These are phyloP conservation scores for Alternaria angustiovoidea DNA, from an alignment of 2,329 filamentous ascomycete genomes.

Conservation along the genomic window DNA sequence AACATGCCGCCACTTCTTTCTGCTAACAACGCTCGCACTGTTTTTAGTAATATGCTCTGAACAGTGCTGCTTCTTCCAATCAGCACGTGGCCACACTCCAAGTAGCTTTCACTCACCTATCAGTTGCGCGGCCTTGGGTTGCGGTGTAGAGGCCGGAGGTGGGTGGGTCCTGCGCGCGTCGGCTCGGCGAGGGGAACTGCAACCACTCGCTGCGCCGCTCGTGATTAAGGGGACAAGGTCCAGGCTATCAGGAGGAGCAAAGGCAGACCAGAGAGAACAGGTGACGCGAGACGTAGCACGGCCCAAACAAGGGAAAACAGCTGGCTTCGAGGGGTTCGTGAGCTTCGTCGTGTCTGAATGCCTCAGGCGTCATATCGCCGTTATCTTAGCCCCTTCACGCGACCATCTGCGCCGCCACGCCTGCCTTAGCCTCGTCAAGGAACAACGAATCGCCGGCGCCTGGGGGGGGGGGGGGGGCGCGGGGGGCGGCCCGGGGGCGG, in stretches of 20 bases:
- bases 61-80: constrained; percentile 4
- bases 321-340: neutral
- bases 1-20: constrained; percentile 39
- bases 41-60: constrained; percentile 14
- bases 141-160: constrained; percentile 25
- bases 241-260: neutral
- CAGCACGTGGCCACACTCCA: constrained; percentile 1
- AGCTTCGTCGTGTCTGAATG: constrained; percentile 1
- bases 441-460: constrained; percentile 4
- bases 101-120: constrained; percentile 14
- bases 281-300: neutral
- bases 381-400: constrained; percentile 21
- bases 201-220: constrained; percentile 8
- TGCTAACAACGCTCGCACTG: constrained; percentile 1
- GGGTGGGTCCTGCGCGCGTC: constrained; percentile 21
- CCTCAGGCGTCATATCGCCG: constrained; percentile 12
- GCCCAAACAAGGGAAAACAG: neutral
- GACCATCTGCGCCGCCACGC: constrained; percentile 15
- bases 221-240: neutral
- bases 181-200: constrained; percentile 14
- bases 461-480: no score
- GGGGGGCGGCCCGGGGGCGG: no score
- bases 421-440: constrained; percentile 3
- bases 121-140: constrained; percentile 19
- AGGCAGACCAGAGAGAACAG: neutral